Evolutionary conservation across 2,329 filamentous ascomycete species (phyloP).

Genomic region (Monosporascus sp.): DNA sequence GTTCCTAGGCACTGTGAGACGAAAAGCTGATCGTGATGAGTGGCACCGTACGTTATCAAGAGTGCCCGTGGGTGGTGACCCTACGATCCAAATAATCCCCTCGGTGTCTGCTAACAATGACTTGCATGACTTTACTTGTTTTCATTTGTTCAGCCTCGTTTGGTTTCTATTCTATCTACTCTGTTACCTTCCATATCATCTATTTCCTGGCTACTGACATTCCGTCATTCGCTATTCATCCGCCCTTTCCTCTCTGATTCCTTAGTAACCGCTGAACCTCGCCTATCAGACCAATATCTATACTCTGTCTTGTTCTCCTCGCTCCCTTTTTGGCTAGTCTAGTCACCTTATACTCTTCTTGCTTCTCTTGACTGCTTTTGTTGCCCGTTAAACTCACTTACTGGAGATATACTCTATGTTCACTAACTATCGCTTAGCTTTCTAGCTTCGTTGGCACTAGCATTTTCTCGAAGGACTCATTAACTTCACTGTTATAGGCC

Average conservation of each 20-base stretch:
- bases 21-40: background rate
- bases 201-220: too few relatives aligned
- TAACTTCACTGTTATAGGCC: background rate
- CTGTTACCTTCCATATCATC: too few relatives aligned
- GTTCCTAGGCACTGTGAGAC: background rate
- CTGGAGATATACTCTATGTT: background rate
- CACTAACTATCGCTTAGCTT: background rate
- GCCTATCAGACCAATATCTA: too few relatives aligned
- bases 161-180: too few relatives aligned
- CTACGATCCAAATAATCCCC: background rate
- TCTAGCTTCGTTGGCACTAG: background rate
- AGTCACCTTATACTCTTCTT: background rate
- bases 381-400: background rate
- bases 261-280: too few relatives aligned
- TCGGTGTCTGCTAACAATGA: background rate
- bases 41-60: background rate
- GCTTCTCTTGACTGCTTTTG: background rate
- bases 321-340: background rate
- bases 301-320: background rate
- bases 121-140: too few relatives aligned
- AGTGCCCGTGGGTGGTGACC: background rate
- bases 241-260: too few relatives aligned
- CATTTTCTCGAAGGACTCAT: background rate
- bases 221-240: too few relatives aligned
- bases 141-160: too few relatives aligned